Evolutionary conservation across 1,284 basidiomycete species (phyloP), one percentile per base, ranked within the genome.

Genomic region (Butyriboletus appendiculatus): DNA sequence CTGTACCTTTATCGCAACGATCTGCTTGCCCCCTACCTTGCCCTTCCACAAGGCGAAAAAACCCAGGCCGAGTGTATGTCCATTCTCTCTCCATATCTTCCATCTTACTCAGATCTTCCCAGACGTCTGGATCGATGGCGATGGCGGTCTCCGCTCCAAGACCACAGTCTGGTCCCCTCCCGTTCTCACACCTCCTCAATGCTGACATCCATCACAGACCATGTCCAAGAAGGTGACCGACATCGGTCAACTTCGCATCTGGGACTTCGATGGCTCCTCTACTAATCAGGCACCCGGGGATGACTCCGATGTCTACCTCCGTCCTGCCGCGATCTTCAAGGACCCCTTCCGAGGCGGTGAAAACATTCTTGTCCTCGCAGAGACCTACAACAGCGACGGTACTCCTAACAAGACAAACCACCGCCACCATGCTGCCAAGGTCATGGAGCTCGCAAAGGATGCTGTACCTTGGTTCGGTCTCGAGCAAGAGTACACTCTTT

Each of bases 251-350:
- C 88, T 96, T 60, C 93, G 94, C 69, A 85, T 92, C 76, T 99
- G 96, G 96, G 97, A 99, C 82, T 99, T 99, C 71, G 96, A 99
- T 75, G 96, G 96, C 64, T 97, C 95, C 44, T 96, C 94, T 42
- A 98, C 95, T 69, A 92, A 92, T 75, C 96, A 97, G 77, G 96
- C 96, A 54, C 94, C 95, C 42, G 96, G 95, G 44, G 71, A 82
- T 69, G 92, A 99, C 80, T 99, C 97, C 32, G 97, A 99, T 72
- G 90, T 99, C 79, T 97, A 95, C 80, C 94, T 99, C 62, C 93
- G 96, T 63, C 97, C 97, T 50, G 94, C 87, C 58, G 88, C 96
- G 68, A 96, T 96, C 79, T 99, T 97, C 89, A 96, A 92, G 70
- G 97, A 99, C 73, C 97, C 97, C 52, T 99, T 99, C 95, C 95